Conservation (phyloP, 345 rosid species). For the Nephelium lappaceum region DNA sequence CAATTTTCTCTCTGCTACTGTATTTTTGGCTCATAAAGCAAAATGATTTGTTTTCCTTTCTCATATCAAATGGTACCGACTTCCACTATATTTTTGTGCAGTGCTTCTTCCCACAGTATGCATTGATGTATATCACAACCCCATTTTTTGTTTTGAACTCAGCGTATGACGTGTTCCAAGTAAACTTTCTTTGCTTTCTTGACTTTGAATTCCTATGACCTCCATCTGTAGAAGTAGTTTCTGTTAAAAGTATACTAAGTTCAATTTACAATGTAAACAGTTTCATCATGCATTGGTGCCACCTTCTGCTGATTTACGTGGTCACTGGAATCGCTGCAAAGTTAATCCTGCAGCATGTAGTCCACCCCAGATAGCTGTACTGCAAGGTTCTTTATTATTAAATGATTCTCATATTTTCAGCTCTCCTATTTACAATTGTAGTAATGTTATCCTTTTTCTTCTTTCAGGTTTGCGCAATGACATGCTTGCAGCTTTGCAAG, state of each 20-base stretch:
- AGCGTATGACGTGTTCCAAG: constrained; percentile 94
- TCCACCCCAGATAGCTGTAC: constrained; percentile 49
- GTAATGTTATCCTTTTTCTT: background rate
- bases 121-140: constrained; percentile 59
- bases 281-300: constrained; percentile 85
- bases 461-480: constrained; percentile 70
- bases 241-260: background rate
- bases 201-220: background rate
- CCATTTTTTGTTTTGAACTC: constrained; percentile 86
- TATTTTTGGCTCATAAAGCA: background rate
- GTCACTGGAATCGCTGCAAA: constrained; percentile 83
- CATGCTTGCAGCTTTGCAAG: constrained; percentile 59
- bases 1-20: constrained; percentile 2
- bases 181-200: constrained; percentile 23
- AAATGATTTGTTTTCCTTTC: background rate
- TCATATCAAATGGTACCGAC: background rate
- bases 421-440: background rate
- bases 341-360: constrained; percentile 56
- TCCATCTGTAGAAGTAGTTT: background rate
- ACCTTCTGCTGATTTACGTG: constrained; percentile 64
- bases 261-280: constrained; percentile 39
- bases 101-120: constrained; percentile 93
- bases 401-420: constrained; percentile 3
- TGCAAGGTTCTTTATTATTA: constrained; percentile 56
- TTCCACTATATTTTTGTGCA: constrained; percentile 35